Evolutionary conservation across 1,139 yeast species (phyloP).

Genomic region (Yamadazyma jaroonii): DNA sequence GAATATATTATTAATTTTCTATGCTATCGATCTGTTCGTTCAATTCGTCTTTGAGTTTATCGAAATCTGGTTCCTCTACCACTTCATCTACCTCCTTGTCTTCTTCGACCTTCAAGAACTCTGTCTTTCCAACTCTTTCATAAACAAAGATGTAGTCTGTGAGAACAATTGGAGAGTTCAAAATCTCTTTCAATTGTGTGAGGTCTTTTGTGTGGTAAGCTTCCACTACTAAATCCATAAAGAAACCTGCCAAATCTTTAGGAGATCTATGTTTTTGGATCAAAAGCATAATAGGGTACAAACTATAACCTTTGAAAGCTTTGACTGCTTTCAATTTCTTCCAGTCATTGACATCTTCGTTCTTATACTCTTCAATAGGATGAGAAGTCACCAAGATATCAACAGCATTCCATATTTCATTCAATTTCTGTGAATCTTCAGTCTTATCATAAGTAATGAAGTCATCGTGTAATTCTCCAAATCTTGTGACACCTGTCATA

Average conservation of each 20-base stretch:
- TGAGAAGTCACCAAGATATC: constrained; percentile 58
- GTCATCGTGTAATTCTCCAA: constrained; percentile 54
- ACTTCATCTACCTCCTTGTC: constrained; percentile 7
- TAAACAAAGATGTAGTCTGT: constrained; percentile 30
- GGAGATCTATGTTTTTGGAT: constrained; percentile 11
- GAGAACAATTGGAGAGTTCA: constrained; percentile 22
- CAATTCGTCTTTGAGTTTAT: constrained; percentile 13
- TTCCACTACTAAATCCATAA: background rate
- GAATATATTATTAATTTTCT: constrained; percentile 8
- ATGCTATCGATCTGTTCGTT: constrained; percentile 17
- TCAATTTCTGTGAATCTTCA: constrained; percentile 45
- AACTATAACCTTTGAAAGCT: constrained; percentile 22
- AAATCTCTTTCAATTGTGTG: constrained; percentile 16
- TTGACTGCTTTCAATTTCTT: constrained; percentile 19
- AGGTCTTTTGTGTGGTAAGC: constrained; percentile 13
- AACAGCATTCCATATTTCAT: constrained; percentile 49
- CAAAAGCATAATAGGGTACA: constrained; percentile 17
- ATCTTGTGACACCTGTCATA: constrained; percentile 83
- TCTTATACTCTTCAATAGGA: constrained; percentile 6
- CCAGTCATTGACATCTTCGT: constrained; percentile 24
- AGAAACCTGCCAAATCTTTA: constrained; percentile 4
- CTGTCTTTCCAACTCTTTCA: constrained; percentile 19
- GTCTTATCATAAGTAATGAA: constrained; percentile 70
- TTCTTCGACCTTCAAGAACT: constrained; percentile 6
- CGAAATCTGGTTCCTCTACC: constrained; percentile 12